Base-by-base conservation (phyloP, 805 yeast species). In the Metschnikowia vanudenii region DNA sequence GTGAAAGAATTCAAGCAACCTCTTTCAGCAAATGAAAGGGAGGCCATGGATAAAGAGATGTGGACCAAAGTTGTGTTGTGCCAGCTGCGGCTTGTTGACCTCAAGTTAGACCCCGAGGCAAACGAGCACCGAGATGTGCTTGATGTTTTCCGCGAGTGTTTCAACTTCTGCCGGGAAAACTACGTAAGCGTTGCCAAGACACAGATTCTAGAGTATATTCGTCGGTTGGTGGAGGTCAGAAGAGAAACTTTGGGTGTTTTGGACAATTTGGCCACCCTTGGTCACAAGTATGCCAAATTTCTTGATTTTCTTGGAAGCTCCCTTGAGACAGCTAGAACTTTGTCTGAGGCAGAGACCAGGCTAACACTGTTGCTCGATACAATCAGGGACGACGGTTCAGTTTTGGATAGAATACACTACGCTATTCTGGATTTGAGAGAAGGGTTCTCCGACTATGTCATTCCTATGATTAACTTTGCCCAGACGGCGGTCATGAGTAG, bases 91-190 rank as follows among this genome's bases (percentile, higher is more conserved):
- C 29, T 31, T 17, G 35, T 20, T 24, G 35, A 20, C 9, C 36
- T 31, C 29, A 30, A 20, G 30, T 39, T 31, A 17, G 19, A 36
- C 4, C 28, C 38, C 16, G 16, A 9, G 11, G 6, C 28, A 18
- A n/a, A 5, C 13, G 16, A 7, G 9, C 28, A 19, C 9, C 28
- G 11, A 13, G 19, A 20, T 19, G 38, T 36, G 17, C 17, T 39
- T 14, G 42, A 39, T n/a, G 18, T 34, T 10, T 39, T 39, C 29
- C 36, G 36, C 9, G 42, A 39, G 1, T 39, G 42, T 31, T 39
- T 30, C 16, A n/a, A 30, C 11, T 31, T 30, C 20, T 39, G 29
- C 16, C 13, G 35, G 10, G 36, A 39, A n/a, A 19, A 39, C 16
- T 39, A 30, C 20, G 42, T 36, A 10, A 39, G 29, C 6, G 38